Base-by-base conservation (phyloP, 2,329 filamentous ascomycete genomes). In the Arthrobotrys pseudoclavata region DNA sequence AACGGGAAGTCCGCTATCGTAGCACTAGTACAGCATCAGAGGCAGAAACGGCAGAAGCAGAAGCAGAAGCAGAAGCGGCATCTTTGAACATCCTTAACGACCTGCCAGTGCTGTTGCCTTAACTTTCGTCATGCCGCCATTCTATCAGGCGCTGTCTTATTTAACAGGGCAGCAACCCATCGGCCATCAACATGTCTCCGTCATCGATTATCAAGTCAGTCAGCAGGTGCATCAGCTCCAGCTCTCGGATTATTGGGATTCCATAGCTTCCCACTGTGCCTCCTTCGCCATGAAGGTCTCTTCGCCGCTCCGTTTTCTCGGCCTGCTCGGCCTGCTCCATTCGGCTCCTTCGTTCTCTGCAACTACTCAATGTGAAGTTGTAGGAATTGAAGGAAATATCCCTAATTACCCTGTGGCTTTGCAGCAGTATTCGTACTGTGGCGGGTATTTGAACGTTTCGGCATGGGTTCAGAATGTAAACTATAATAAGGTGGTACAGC, bases 371-470 rank as follows among this genome's bases (percentile, higher is more conserved):
- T 76, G 72, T 22, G 72, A 76, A 1, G 42, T 67, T 24, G 50
- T 76, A 15, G 57, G 47, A 18, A 70, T 62, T 4, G 60, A 76
- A 24, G 66, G 52, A 1, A 67, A 47, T 22, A 70, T 76, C 37
- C 72, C 72, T n/a, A 20, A 29, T 53, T 76, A 76, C 40, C 72
- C 72, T n/a, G 60, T 76, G n/a, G 72, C 72, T 42, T 29, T 76
- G 57, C 66, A 76, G 34, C 48, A 76, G 24, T 76, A 76, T 50
- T 76, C 72, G 10, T 76, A 76, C 52, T 76, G 72, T 52, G 66
- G 66, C 15, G 72, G 72, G 7, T 76, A 76, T 29, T 50, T 76
- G 45, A 76, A 76, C n/a, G 66, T 76, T 3, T 70, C 72, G 12
- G 72, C 48, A 0, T 76, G 72, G 72, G 37, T 76, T 26, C 72